These are phyloP conservation scores for Biscogniauxia marginata DNA, from an alignment of 2,329 filamentous ascomycete genomes.

Conservation along the genomic window DNA sequence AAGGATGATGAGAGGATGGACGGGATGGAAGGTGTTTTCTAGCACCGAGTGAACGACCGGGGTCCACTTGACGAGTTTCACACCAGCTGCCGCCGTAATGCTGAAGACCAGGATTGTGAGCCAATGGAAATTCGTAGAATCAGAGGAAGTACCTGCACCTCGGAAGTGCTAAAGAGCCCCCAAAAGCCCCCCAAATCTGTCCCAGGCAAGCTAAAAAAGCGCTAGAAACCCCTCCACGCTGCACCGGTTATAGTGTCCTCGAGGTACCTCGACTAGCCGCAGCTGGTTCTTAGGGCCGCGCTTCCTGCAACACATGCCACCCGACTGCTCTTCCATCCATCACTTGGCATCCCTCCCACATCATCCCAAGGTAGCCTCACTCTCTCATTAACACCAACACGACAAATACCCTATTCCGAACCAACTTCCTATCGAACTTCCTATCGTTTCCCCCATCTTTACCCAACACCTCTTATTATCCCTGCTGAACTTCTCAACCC, in stretches of 20 bases:
- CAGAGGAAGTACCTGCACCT: conserved; percentile 9
- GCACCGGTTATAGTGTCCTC: not conserved
- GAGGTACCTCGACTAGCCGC: not conserved
- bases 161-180: not conserved
- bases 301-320: not conserved
- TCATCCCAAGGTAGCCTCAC: not conserved
- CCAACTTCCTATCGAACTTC: not conserved
- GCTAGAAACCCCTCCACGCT: not conserved
- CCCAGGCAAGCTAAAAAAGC: not conserved
- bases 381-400: not conserved
- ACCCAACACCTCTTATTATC: not conserved
- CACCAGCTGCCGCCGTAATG: conserved; percentile 15
- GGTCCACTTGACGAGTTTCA: conserved; percentile 14
- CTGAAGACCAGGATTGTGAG: conserved; percentile 12
- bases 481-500: not conserved
- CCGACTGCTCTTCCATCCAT: not conserved
- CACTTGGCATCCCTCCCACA: not conserved
- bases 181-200: not conserved
- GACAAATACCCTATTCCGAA: not conserved
- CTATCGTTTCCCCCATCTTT: not conserved
- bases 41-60: not conserved
- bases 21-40: too few species aligned
- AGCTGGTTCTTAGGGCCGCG: not conserved
- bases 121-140: conserved; percentile 10
- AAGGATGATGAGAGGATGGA: too few species aligned